Conservation (phyloP, 495 filamentous ascomycete genomes). For the Astrocystis sublimbata region DNA sequence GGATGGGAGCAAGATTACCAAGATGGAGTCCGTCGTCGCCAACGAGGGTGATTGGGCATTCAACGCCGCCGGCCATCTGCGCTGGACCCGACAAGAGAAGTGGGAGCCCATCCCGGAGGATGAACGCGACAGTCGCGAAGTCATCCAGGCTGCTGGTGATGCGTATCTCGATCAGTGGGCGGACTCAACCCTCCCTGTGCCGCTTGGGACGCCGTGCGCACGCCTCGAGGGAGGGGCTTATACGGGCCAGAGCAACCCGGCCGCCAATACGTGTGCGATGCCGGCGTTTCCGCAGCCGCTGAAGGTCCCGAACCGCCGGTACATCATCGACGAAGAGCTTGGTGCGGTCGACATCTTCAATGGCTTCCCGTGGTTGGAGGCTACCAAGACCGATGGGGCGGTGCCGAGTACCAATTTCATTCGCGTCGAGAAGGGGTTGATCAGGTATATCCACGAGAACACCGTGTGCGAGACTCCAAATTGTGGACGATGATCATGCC, state of each 20-base stretch:
- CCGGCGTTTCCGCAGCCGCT: constrained; percentile 17
- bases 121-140: constrained; percentile 38
- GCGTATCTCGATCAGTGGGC: constrained; percentile 48
- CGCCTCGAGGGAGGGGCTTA: constrained; percentile 51
- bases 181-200: constrained; percentile 43
- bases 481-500: neutral
- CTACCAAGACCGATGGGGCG: constrained; percentile 24
- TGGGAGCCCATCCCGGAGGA: constrained; percentile 43
- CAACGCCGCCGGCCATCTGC: constrained; percentile 39
- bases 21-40: constrained; percentile 40
- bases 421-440: constrained; percentile 39
- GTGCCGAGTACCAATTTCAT: constrained; percentile 23
- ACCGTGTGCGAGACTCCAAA: constrained; percentile 27
- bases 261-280: constrained; percentile 41
- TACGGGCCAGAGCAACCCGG: constrained; percentile 29
- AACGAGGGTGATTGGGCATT: constrained; percentile 40
- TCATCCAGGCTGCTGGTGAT: constrained; percentile 48
- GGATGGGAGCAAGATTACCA: constrained; percentile 28
- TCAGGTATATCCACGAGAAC: constrained; percentile 43
- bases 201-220: constrained; percentile 49
- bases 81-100: constrained; percentile 39
- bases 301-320: constrained; percentile 33
- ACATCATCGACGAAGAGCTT: constrained; percentile 49
- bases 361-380: constrained; percentile 42
- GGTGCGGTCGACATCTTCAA: constrained; percentile 46